Base-by-base conservation (phyloP, 495 filamentous ascomycete genomes). In the Bryoglossum gracile region DNA sequence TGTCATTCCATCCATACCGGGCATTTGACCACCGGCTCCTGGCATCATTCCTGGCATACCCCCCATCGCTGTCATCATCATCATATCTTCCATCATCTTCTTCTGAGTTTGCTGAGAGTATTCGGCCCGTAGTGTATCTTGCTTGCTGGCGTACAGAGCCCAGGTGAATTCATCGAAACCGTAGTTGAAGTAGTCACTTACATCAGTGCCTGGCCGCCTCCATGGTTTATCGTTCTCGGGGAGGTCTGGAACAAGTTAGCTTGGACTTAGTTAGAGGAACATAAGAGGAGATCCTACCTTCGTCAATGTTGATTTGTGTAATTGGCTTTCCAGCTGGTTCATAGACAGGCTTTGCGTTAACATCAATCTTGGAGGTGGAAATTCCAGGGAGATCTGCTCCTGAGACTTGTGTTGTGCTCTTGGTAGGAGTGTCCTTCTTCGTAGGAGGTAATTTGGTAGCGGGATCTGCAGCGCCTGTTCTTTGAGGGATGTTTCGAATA, bases 131-230 rank as follows among this genome's bases (percentile, higher is more conserved):
- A 95, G 68, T 3, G 75, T 72, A 46, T 87, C 81, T 61, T 97
- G 94, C 58, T 94, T 94, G 51, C 89, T 66, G 23, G 90, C 90
- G 66, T 97, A 98, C 50, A 87, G 79, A 22, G 90, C 86, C 92
- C 92, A 98, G 13, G 94, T 96, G 63, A 97, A 98, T 65, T 98
- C 92, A 68, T 98, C 92, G 54, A 98, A 98, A 28, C 94, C 94
- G 70, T 97, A 98, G 69, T 98, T 98, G 76, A 98, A 98, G 65
- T 92, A 98, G 65, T 98, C 92, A 21, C 84, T 89, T 34, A 94
- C 76, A 63, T 97, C 92, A 36, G 91, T 84, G n/a, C 92, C 92
- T 8, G 92, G 92, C 50, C 89, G 83, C 22, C 92, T 82, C 92
- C 92, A 98, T 25, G 91, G 92, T 67, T 95, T 96, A 56, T 89